Evolutionary conservation across 2,329 filamentous ascomycete genomes (phyloP), one percentile per base, ranked within the genome.

Genomic region (Pseudogymnoascus sp.): DNA sequence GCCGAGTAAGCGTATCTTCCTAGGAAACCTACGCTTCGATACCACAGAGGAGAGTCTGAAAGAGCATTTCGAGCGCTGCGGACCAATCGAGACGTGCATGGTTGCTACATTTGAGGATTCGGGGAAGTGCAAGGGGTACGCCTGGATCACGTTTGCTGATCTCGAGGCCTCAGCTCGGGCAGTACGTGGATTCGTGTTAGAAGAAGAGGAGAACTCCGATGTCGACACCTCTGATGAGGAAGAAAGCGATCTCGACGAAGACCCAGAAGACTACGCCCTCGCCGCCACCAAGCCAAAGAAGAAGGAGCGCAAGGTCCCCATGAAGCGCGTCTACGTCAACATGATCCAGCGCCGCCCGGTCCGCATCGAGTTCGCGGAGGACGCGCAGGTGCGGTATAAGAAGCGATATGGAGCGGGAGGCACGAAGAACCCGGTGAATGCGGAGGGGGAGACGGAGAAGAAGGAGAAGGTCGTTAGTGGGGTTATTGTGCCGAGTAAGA

Each of bases 51-150:
- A 96, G 62, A 87, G 91, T 69, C 76, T 99, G 60, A 81, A 86
- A 68, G 82, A 87, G 67, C 91, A 96, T 73, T 97, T 96, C 75
- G 82, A 83, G 59, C 90, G 88, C 74, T 97, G 93, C 73, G 95
- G 95, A 60, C 82, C 88, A 66, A 85, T 97, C 66, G 85, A 88
- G 62, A 90, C 90, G 78, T 84, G 91, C 67, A 93, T 96, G 77
- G 81, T 97, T 68, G 95, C 95, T 2, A 96, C 93, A 0, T 99
- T 99, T 73, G 91, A 97, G 75, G 96, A 99, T 75, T 89, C 89
- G 18, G 95, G 95, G 46, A 99, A 97, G 78, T 99, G 95, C 80
- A 97, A 97, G 78, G 96, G 95, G 16, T 99, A 89, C 77, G 95
- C 89, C 5, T 99, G 95, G 93, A 86, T 99, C 66, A 90, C 90